These are phyloP conservation scores for Candida taoyuanica DNA, from an alignment of 805 yeast species.

Conservation along the genomic window DNA sequence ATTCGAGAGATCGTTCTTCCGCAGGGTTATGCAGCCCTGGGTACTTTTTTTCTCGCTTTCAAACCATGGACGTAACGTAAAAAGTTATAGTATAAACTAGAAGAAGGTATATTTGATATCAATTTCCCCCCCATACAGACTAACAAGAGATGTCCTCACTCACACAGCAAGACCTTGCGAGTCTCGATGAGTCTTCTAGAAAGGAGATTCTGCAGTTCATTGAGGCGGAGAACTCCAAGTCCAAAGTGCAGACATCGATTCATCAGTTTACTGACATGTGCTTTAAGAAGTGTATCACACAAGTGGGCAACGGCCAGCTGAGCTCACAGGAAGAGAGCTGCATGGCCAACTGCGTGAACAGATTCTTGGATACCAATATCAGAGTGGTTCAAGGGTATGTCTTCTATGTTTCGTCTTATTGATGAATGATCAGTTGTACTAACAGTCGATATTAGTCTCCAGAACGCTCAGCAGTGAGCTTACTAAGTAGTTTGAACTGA, in stretches of 20 bases:
- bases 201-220: constrained; percentile 71
- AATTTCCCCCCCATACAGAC: not conserved
- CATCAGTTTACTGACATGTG: constrained; percentile 89
- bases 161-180: constrained; percentile 37
- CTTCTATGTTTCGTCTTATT: constrained; percentile 1
- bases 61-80: no score
- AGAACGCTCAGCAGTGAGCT: constrained; percentile 18
- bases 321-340: constrained; percentile 63
- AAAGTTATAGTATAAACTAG: no score
- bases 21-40: no score
- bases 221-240: constrained; percentile 79
- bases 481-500: not conserved
- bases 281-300: constrained; percentile 74
- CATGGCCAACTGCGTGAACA: constrained; percentile 72
- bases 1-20: no score
- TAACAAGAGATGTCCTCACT: constrained; percentile 24
- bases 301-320: constrained; percentile 44
- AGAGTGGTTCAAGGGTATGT: constrained; percentile 59
- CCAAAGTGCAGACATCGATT: constrained; percentile 81
- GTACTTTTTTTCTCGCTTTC: no score
- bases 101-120: no score
- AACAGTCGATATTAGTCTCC: constrained; percentile 12
- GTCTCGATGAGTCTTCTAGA: constrained; percentile 63
- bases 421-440: not conserved
- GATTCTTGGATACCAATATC: constrained; percentile 84